Conservation (phyloP, 1,139 yeast species). For the Ogataea hybrid region DNA sequence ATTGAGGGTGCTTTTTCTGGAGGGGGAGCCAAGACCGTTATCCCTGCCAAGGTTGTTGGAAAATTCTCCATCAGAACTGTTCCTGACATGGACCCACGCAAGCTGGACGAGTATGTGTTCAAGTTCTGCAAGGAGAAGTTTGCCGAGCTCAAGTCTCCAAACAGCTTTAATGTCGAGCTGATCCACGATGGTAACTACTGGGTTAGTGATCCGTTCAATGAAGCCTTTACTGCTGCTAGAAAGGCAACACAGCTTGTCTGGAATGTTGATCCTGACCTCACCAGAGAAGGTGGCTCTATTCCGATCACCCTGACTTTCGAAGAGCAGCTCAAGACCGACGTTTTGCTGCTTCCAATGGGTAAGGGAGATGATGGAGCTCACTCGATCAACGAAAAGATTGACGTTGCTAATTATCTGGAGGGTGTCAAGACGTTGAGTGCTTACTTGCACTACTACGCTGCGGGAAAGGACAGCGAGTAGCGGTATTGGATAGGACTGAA, state of each 20-base stretch:
- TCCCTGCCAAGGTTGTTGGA: constrained; percentile 92
- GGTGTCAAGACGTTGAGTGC: constrained; percentile 96
- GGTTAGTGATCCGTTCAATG: constrained; percentile 93
- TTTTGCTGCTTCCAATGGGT: constrained; percentile 92
- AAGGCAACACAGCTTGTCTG: constrained; percentile 93
- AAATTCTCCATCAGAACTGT: constrained; percentile 97
- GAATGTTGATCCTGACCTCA: constrained; percentile 92
- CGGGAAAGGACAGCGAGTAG: constrained; percentile 15
- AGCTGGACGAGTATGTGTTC: constrained; percentile 74
- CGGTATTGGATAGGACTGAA: too few species aligned
- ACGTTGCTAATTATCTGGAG: constrained; percentile 82
- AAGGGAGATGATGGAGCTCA: constrained; percentile 99
- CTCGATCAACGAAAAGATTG: constrained; percentile 92
- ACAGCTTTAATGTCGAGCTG: constrained; percentile 67
- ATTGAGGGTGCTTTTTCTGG: constrained; percentile 96
- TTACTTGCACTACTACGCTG: constrained; percentile 77
- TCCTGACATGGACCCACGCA: constrained; percentile 81
- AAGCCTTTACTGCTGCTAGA: constrained; percentile 90
- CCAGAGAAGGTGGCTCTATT: constrained; percentile 98
- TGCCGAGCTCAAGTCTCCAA: constrained; percentile 69
- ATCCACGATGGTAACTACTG: constrained; percentile 96
- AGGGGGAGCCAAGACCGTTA: constrained; percentile 96
- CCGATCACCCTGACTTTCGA: constrained; percentile 95
- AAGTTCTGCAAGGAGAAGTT: constrained; percentile 68
- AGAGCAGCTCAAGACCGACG: constrained; percentile 79